Conservation (phyloP, 768 basidiomycete species). For the Lentinula detonsa region DNA sequence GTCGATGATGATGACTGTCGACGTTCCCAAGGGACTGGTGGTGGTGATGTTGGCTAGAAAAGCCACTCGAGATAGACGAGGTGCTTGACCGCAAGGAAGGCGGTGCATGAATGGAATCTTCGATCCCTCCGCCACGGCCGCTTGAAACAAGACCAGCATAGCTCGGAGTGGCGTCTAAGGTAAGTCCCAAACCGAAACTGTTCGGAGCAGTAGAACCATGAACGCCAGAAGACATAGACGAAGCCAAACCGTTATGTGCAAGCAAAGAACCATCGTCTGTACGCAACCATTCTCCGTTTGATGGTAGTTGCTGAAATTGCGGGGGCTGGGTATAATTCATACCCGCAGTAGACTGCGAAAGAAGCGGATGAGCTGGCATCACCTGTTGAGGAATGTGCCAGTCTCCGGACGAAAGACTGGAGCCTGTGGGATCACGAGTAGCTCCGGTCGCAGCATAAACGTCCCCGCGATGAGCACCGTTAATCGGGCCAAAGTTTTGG, state of each 20-base stretch:
- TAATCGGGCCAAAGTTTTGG: not conserved
- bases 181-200: slow-evolving; percentile 6
- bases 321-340: not conserved
- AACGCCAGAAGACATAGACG: not conserved
- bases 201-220: not conserved
- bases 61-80: not conserved
- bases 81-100: not conserved
- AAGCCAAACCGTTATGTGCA: not conserved
- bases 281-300: slow-evolving; percentile 12
- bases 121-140: not conserved
- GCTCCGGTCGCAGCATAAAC: not conserved
- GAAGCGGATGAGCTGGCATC: not conserved
- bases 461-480: not conserved
- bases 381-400: slow-evolving; percentile 4
- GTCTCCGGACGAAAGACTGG: not conserved
- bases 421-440: not conserved
- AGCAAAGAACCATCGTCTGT: slow-evolving; percentile 8
- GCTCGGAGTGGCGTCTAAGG: not conserved
- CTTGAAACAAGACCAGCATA: not conserved
- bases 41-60: slow-evolving; percentile 1
- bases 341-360: not conserved
- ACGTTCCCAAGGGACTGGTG: not conserved
- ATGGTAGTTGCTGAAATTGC: not conserved
- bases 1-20: not conserved
- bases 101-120: slow-evolving; percentile 7